A percentile compares a stretch with the other conserved stretches of the same genome.
Evolutionary conservation across 805 yeast genomes (phyloP).

Genomic region (Wickerhamiella azymoides): DNA sequence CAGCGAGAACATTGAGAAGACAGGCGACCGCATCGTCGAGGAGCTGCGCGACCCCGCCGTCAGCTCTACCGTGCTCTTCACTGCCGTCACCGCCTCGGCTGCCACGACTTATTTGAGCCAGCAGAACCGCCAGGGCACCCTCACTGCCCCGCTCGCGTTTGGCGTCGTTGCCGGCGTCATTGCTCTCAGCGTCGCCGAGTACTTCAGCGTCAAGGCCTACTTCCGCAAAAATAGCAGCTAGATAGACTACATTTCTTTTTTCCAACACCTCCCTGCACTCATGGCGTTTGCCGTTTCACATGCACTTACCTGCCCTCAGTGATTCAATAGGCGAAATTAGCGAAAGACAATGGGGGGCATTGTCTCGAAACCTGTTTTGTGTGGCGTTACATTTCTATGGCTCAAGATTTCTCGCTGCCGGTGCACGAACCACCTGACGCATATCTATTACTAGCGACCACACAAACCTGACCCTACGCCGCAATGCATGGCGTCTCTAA

Average conservation of each 20-base stretch:
- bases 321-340: background rate
- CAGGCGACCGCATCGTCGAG: constrained; percentile 15
- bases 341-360: too few species aligned
- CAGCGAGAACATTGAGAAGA: constrained; percentile 13
- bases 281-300: background rate
- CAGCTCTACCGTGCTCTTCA: constrained; percentile 19
- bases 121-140: constrained; percentile 20
- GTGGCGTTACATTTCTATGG: too few species aligned
- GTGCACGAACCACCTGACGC: too few species aligned
- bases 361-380: too few species aligned
- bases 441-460: too few species aligned
- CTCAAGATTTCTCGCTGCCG: too few species aligned
- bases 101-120: constrained; percentile 20
- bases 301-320: too few species aligned
- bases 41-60: constrained; percentile 21
- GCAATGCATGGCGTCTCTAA: too few species aligned
- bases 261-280: background rate
- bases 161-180: constrained; percentile 20
- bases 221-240: constrained; percentile 15
- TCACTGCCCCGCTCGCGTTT: constrained; percentile 14
- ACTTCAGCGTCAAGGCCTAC: constrained; percentile 21
- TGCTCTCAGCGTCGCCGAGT: constrained; percentile 21
- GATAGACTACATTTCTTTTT: background rate
- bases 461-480: too few species aligned
- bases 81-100: constrained; percentile 21